These are phyloP conservation scores for Carex littledalei DNA, from an alignment of 176 grass and related monocot genomes.

Conservation along the genomic window DNA sequence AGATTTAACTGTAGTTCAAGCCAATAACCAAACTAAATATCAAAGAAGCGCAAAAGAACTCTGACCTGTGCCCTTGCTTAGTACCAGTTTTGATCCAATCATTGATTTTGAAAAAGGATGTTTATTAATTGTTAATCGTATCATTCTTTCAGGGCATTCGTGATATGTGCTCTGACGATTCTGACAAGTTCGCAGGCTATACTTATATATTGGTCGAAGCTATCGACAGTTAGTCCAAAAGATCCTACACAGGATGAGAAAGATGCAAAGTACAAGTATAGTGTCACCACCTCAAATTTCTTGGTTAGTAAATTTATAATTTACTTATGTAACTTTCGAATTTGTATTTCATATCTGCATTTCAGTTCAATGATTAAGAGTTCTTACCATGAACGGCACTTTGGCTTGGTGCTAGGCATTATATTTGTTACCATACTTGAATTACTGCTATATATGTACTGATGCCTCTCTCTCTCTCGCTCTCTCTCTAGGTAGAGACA, in stretches of 20 bases:
- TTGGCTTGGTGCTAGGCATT: neutral
- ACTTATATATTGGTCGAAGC: slow-evolving; percentile 76
- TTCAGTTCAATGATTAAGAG: neutral
- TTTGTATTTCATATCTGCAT: neutral
- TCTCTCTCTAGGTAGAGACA: slow-evolving; percentile 62
- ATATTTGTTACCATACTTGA: neutral
- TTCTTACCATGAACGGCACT: neutral
- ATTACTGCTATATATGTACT: neutral
- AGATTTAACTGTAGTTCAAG: too few species aligned
- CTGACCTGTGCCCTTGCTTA: too few species aligned
- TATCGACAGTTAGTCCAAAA: neutral
- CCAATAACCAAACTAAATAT: too few species aligned
- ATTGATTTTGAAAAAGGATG: neutral
- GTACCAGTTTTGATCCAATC: too few species aligned
- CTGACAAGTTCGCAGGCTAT: slow-evolving; percentile 97
- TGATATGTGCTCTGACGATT: slow-evolving; percentile 74
- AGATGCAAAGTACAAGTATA: slow-evolving; percentile 87
- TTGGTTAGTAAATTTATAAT: slow-evolving; percentile 44
- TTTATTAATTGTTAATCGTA: slow-evolving; percentile 9
- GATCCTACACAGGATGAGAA: slow-evolving; percentile 28
- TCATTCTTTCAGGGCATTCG: slow-evolving; percentile 45
- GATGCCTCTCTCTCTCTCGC: slow-evolving; percentile 1
- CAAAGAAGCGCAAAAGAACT: too few species aligned
- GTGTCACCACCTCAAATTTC: slow-evolving; percentile 97
- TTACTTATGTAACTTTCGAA: neutral